Base-by-base conservation (phyloP, 441 rosid genomes). In the Croton setiger region DNA sequence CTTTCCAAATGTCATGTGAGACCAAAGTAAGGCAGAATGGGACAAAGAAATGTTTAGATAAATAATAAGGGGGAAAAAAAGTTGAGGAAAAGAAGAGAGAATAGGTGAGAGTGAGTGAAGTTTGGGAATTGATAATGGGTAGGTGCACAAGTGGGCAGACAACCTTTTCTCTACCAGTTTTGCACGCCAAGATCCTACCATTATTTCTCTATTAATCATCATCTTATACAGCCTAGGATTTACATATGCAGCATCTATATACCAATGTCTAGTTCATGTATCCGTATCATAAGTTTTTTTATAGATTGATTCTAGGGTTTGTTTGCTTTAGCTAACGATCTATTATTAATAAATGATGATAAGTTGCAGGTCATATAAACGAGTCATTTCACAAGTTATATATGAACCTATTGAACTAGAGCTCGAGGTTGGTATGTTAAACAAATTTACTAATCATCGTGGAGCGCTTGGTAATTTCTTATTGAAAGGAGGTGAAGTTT, bases 161-260 rank as follows among this genome's bases (percentile, higher is more conserved):
- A 70, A 51, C 6, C 41, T 33, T 55, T 64, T 57, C 35, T 49
- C 36, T 43, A 59, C 63, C 58, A 66, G 18, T 49, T 27, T 10
- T 14, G 84, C 86, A 80, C 73, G 80, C 86, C 76, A 45, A 68
- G 64, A 43, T 18, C 20, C 54, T 51, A 51, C 55, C 5, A 52
- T 52, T 1, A 35, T 59, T 13, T 36, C 37, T 17, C 9, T 8
- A 9, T 39, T 5, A 6, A 39, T 39, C 43, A 39, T 39, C 7
- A 39, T 39, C 10, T 5, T 39, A 5, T 39, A 39, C 8, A 4
- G 43, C 1, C 9, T 9, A 39, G 41, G 69, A 71, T 80, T 73
- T 69, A 80, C 57, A 70, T 27, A 2, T 27, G 2, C 31, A 27
- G n/a, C n/a, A n/a, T n/a, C n/a, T 27, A 27, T 27, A 27, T 2